Percentiles rank a stretch among this genome's conserved stretches.
Conservation (phyloP, 768 basidiomycete genomes). For the Cystofilobasidium ferigula region DNA sequence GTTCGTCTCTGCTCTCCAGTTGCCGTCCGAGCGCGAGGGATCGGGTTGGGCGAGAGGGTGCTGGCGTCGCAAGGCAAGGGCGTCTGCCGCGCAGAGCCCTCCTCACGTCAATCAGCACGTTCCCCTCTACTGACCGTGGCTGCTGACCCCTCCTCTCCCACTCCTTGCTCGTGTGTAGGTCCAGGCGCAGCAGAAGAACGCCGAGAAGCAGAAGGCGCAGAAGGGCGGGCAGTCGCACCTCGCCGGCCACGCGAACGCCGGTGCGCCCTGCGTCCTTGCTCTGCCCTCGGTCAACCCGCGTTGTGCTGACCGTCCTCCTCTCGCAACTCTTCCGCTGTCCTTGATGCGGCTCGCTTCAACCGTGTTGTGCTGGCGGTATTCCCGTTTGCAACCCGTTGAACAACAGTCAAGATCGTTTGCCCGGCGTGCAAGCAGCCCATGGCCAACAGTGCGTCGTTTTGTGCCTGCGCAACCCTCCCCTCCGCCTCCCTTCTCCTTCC, state of each 20-base stretch:
- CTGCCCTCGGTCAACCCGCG: no score
- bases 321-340: not conserved
- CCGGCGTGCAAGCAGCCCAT: constrained; percentile 20
- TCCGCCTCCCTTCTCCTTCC: no score
- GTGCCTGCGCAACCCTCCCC: not conserved
- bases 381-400: not conserved
- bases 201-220: constrained; percentile 12
- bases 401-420: constrained; percentile 21
- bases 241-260: not conserved
- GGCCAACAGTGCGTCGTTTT: constrained; percentile 12
- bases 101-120: not conserved
- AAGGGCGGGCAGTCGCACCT: constrained; percentile 5
- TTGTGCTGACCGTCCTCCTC: no score
- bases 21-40: not conserved
- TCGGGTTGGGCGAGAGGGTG: not conserved
- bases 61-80: no score
- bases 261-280: not conserved
- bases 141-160: not conserved
- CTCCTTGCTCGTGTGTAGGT: not conserved
- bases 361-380: not conserved
- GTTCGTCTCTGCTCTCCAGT: not conserved
- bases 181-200: constrained; percentile 20
- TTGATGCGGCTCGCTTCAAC: not conserved
- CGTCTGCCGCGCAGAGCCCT: not conserved
- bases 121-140: not conserved